Percentiles rank a stretch among this genome's conserved stretches.
Evolutionary conservation across 2,329 filamentous ascomycete genomes (phyloP).

Genomic region (Diaporthe aspalathi): DNA sequence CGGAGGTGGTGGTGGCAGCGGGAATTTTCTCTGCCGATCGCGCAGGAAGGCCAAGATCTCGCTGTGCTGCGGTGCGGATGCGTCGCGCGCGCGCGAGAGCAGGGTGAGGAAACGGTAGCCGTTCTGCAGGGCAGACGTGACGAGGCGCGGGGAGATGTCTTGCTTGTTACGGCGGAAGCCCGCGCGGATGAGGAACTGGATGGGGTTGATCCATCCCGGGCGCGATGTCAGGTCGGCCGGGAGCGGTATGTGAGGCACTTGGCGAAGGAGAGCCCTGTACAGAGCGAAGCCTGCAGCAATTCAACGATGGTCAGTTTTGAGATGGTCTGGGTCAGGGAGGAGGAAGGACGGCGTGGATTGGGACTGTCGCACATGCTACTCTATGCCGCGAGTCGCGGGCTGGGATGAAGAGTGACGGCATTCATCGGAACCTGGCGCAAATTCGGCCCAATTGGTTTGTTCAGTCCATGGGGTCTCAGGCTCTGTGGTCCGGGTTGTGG

Average conservation of each 20-base stretch:
- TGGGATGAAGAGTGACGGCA: conserved; percentile 57
- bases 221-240: conserved; percentile 56
- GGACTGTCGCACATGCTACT: conserved; percentile 55
- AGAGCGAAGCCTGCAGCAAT: conserved; percentile 70
- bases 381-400: conserved; percentile 65
- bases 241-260: conserved; percentile 65
- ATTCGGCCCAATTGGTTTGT: conserved; percentile 25
- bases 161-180: conserved; percentile 71
- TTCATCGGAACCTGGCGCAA: conserved; percentile 45
- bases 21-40: conserved; percentile 44
- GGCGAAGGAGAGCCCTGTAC: conserved; percentile 75
- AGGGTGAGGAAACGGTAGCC: conserved; percentile 70
- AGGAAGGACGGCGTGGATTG: neutral
- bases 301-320: conserved; percentile 14
- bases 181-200: conserved; percentile 69
- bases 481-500: neutral
- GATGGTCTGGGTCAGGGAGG: neutral
- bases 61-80: conserved; percentile 54
- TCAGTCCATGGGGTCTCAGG: conserved; percentile 25
- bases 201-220: conserved; percentile 53
- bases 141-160: conserved; percentile 68
- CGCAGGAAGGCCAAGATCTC: conserved; percentile 56
- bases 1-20: conserved; percentile 52
- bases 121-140: conserved; percentile 71
- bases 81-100: conserved; percentile 51